phyloP scores from a whole-genome alignment of 2,329 filamentous ascomycete genomes.

The Neofusicoccum laricinum region DNA sequence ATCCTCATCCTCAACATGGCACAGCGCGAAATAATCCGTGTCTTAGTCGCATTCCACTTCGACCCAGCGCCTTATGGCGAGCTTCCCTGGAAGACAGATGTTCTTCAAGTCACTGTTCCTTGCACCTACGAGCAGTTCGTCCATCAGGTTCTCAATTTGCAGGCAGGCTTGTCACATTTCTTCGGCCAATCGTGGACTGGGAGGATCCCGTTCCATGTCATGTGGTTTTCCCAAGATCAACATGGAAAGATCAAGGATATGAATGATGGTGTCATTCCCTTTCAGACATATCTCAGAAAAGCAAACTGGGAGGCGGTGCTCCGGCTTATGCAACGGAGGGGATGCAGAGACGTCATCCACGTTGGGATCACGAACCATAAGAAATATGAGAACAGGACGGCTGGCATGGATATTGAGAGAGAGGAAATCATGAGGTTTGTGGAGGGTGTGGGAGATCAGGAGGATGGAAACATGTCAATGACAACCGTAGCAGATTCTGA shows the following conservation, averaged over 20 bases:
- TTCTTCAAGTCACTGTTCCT: background rate
- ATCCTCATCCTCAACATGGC: too few species aligned
- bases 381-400: background rate
- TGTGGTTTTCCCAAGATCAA: background rate
- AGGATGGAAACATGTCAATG: too few species aligned
- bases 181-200: background rate
- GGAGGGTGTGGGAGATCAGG: too few species aligned
- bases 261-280: background rate
- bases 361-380: background rate
- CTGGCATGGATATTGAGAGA: background rate
- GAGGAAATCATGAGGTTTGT: background rate
- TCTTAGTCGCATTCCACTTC: background rate
- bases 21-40: background rate
- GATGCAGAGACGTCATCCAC: background rate
- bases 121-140: background rate
- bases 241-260: background rate
- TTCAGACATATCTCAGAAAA: background rate
- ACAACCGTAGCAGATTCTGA: too few species aligned
- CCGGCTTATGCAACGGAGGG: background rate
- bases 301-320: background rate
- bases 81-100: background rate
- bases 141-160: background rate
- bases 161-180: background rate
- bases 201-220: background rate
- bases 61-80: background rate